Base-by-base conservation (phyloP, 495 filamentous ascomycete species). In the Annulohypoxylon nitens region DNA sequence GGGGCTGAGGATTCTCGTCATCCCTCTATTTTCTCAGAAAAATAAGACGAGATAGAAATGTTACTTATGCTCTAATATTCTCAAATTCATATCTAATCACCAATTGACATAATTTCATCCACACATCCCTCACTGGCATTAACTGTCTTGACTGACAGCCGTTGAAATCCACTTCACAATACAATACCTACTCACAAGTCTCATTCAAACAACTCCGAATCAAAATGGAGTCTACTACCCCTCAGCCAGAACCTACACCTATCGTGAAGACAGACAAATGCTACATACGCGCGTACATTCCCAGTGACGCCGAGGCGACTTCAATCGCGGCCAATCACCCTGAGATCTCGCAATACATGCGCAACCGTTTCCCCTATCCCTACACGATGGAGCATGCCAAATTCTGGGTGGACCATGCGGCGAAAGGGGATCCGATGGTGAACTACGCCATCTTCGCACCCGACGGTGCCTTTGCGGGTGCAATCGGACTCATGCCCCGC, bases 321-420 rank as follows among this genome's bases (percentile, higher is more conserved):
- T 67, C 76, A 10, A 53, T 18, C 1, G 75, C 67, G 0, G 76
- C 75, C 58, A 78, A 83, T 73, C 73, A 74, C 63, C 75, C 69
- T 26, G 72, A 77, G 51, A 69, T 84, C 8, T 64, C 74, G 2
- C 51, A 34, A n/a, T 78, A 76, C 77, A 79, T 85, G 79, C 74
- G 74, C 64, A 60, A 78, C 34, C 58, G 61, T 16, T 86, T 82
- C 48, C 79, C 79, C 2, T 61, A 60, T 16, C 84, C 83, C 2
- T 83, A 83, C 74, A 81, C 80, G 9, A 47, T 79, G 5, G 72
- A 70, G 12, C 69, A 77, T 53, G 77, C 81, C 11, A 33, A 77
- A 1, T 7, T 18, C 10, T 83, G 78, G 79, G 55, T 83, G 50
- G 36, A 69, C 26, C 25, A 41, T 2, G 18, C n/a, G 37, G 6